These are phyloP conservation scores for Tubosaeta brunneosetosa DNA, from an alignment of 768 basidiomycete genomes.

Conservation along the genomic window DNA sequence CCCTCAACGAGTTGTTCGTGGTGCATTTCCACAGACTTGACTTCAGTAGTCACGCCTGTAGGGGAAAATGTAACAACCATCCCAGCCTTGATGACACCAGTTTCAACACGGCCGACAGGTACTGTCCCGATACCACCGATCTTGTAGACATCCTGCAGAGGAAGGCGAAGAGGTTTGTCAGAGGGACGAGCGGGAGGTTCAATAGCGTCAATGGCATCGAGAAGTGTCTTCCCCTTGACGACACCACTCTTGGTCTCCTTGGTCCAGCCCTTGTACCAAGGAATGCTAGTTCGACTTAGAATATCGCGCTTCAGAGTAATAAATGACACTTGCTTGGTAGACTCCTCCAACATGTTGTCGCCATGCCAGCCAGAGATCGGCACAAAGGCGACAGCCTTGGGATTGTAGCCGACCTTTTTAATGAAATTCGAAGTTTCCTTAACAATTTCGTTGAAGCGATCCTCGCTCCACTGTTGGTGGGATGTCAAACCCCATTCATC, in stretches of 20 bases:
- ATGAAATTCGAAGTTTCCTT: conserved; percentile 98
- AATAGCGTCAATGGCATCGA: conserved; percentile 99
- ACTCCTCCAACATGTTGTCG: conserved; percentile 99
- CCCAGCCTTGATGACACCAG: conserved; percentile 99
- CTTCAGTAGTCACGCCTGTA: conserved; percentile 98
- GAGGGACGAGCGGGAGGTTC: conserved; percentile 95
- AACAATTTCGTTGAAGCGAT: conserved; percentile 99
- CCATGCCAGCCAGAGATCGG: conserved; percentile 99
- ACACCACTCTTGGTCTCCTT: conserved; percentile 93
- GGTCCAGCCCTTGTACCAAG: conserved; percentile 99
- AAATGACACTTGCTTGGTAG: conserved; percentile 63
- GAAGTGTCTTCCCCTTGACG: conserved; percentile 97
- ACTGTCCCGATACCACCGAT: conserved; percentile 99
- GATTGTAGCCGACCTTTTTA: conserved; percentile 99
- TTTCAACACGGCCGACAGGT: conserved; percentile 99
- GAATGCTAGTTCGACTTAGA: conserved; percentile 60
- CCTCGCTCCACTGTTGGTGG: conserved; percentile 84
- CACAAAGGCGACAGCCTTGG: conserved; percentile 96
- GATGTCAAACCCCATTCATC: conserved; percentile 1
- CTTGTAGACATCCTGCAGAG: conserved; percentile 99
- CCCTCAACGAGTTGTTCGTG: conserved; percentile 97
- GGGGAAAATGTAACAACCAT: conserved; percentile 99
- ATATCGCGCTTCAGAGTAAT: conserved; percentile 1
- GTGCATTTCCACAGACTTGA: conserved; percentile 99
- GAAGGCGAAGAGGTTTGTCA: conserved; percentile 99